These are phyloP conservation scores for Lyophyllum semitale DNA, from an alignment of 768 basidiomycete species.

Conservation along the genomic window DNA sequence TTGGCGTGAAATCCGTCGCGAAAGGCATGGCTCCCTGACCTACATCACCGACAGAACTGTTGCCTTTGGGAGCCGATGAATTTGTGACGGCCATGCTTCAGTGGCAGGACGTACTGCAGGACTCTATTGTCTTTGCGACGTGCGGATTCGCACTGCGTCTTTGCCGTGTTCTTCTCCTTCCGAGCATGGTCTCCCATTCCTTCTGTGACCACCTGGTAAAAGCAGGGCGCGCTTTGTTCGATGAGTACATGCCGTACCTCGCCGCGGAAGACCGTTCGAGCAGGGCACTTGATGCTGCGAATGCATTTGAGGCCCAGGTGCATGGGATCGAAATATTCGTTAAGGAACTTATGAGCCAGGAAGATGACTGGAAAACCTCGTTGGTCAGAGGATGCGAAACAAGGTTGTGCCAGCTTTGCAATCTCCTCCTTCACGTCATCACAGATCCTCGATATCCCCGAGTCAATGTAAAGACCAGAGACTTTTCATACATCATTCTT, in stretches of 20 bases:
- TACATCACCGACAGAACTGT: not conserved
- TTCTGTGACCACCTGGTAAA: conserved; percentile 1
- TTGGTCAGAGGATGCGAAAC: conserved; percentile 10
- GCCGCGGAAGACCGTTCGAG: not conserved
- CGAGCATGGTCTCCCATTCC: conserved; percentile 4
- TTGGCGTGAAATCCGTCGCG: not conserved
- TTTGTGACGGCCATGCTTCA: conserved; percentile 13
- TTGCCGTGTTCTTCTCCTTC: conserved; percentile 7
- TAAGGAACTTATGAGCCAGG: not conserved
- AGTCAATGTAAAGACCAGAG: not conserved
- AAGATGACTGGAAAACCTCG: not conserved
- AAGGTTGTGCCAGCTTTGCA: conserved; percentile 11
- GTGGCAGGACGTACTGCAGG: conserved; percentile 7
- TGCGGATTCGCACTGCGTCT: not conserved
- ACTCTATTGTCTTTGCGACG: conserved; percentile 5
- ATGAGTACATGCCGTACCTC: conserved; percentile 1
- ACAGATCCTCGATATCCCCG: conserved; percentile 8
- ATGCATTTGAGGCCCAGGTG: not conserved
- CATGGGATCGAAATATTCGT: not conserved
- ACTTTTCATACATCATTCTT: not conserved
- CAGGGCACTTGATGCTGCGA: not conserved
- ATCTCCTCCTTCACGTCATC: conserved; percentile 7
- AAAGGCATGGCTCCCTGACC: not conserved
- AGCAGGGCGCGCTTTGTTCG: conserved; percentile 7
- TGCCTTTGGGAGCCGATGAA: not conserved